Evolutionary conservation across 1,139 yeast species (phyloP).

Genomic region (Blastobotrys malaysiensis): DNA sequence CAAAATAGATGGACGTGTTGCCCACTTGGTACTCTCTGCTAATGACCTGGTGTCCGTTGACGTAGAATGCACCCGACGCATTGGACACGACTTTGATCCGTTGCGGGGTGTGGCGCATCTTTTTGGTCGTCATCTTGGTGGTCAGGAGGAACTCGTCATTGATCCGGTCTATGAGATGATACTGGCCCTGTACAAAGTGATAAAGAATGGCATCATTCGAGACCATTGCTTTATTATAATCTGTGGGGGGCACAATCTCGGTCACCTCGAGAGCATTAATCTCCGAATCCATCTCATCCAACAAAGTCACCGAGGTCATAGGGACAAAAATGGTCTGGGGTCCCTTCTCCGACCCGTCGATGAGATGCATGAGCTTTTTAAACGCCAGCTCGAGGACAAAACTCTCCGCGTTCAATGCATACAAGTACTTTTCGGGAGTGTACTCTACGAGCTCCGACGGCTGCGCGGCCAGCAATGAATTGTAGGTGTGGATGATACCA

Average conservation of each 20-base stretch:
- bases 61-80: constrained; percentile 34
- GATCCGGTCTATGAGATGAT: constrained; percentile 32
- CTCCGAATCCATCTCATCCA: constrained; percentile 11
- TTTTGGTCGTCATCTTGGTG: constrained; percentile 36
- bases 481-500: constrained; percentile 60
- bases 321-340: constrained; percentile 59
- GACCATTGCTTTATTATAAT: constrained; percentile 16
- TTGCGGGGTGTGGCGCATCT: constrained; percentile 38
- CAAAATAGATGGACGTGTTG: constrained; percentile 56
- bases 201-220: constrained; percentile 37
- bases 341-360: constrained; percentile 44
- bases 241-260: too few relatives aligned
- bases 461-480: constrained; percentile 30
- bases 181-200: constrained; percentile 56
- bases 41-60: constrained; percentile 44
- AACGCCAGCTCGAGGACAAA: constrained; percentile 68
- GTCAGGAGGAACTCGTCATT: constrained; percentile 14
- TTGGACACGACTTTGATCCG: constrained; percentile 24
- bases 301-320: constrained; percentile 15
- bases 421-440: constrained; percentile 67
- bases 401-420: constrained; percentile 61
- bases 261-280: not conserved
- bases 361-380: constrained; percentile 50
- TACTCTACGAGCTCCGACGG: constrained; percentile 36
- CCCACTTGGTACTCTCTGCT: constrained; percentile 46